Percentiles rank a stretch among this genome's conserved stretches.
phyloP scores from a whole-genome alignment of 1,284 basidiomycete genomes.

The Sporisorium scitamineum region DNA sequence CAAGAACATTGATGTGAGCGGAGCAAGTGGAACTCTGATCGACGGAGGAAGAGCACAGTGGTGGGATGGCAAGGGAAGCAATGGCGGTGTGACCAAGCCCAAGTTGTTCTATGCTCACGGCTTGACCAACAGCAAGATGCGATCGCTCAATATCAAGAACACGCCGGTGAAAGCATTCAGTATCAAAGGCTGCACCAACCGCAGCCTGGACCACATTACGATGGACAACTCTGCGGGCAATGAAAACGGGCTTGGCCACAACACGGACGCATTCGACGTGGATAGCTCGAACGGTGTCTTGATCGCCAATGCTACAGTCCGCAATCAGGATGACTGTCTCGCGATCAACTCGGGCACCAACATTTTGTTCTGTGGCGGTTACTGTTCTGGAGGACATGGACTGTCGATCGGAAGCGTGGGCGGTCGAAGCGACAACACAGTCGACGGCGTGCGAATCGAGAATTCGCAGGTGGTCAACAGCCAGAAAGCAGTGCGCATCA shows the following conservation, averaged over 20 bases:
- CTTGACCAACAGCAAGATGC: constrained; percentile 24
- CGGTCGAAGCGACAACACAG: constrained; percentile 30
- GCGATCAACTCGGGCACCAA: constrained; percentile 42
- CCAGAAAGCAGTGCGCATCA: constrained; percentile 39
- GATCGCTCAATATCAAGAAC: constrained; percentile 28
- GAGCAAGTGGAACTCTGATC: constrained; percentile 12
- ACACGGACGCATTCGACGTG: constrained; percentile 50
- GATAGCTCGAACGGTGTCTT: constrained; percentile 22
- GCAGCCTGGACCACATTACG: constrained; percentile 22
- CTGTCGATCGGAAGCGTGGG: constrained; percentile 48
- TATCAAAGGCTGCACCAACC: constrained; percentile 26
- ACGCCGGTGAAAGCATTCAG: constrained; percentile 44
- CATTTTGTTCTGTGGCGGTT: constrained; percentile 22
- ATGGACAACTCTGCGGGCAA: constrained; percentile 33
- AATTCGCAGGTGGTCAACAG: constrained; percentile 24
- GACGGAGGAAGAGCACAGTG: constrained; percentile 26
- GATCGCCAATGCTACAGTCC: constrained; percentile 25
- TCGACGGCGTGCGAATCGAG: constrained; percentile 29
- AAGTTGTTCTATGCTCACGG: constrained; percentile 32
- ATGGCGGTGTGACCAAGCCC: constrained; percentile 44
- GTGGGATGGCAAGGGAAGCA: constrained; percentile 39
- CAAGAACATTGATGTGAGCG: constrained; percentile 16
- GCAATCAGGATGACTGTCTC: constrained; percentile 45
- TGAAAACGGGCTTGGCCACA: constrained; percentile 17
- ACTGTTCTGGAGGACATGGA: constrained; percentile 42